Percentiles rank a stretch among this genome's conserved stretches.
Evolutionary conservation across 1,139 yeast species (phyloP).

Genomic region (Yamadazyma atmosphaerica): DNA sequence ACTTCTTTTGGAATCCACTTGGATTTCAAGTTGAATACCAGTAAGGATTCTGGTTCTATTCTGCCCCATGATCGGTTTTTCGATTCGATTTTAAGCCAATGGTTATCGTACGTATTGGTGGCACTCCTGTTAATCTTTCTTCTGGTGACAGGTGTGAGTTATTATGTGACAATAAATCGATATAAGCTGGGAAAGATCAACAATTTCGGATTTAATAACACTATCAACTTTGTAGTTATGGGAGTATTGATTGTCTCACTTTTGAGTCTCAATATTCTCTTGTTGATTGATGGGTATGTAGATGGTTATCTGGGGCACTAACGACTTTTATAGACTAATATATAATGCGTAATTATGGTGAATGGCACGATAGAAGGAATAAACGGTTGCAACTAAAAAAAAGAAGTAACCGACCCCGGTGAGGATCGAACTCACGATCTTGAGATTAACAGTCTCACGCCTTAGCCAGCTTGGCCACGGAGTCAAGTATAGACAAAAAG

Average conservation of each 20-base stretch:
- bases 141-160: slow-evolving; percentile 43
- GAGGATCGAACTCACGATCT: slow-evolving; percentile 42
- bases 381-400: no score
- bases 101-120: slow-evolving; percentile 41
- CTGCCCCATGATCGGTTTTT: slow-evolving; percentile 10
- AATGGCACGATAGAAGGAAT: no score
- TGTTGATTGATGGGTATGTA: slow-evolving; percentile 38
- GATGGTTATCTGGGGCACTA: no score
- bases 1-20: slow-evolving; percentile 53
- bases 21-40: slow-evolving; percentile 48
- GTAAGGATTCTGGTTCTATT: slow-evolving; percentile 12
- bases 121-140: slow-evolving; percentile 42
- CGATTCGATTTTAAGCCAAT: slow-evolving; percentile 26
- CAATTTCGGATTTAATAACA: slow-evolving; percentile 39
- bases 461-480: slow-evolving; percentile 46
- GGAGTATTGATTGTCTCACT: slow-evolving; percentile 41
- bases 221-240: slow-evolving; percentile 40
- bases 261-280: slow-evolving; percentile 42
- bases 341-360: no score
- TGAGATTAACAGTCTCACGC: slow-evolving; percentile 42
- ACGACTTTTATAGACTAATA: no score
- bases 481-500: no score
- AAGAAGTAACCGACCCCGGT: slow-evolving; percentile 29
- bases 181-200: slow-evolving; percentile 45
- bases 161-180: slow-evolving; percentile 45